phyloP scores from a whole-genome alignment of 306 rosid genomes.

The Cicer chorassanicum region DNA sequence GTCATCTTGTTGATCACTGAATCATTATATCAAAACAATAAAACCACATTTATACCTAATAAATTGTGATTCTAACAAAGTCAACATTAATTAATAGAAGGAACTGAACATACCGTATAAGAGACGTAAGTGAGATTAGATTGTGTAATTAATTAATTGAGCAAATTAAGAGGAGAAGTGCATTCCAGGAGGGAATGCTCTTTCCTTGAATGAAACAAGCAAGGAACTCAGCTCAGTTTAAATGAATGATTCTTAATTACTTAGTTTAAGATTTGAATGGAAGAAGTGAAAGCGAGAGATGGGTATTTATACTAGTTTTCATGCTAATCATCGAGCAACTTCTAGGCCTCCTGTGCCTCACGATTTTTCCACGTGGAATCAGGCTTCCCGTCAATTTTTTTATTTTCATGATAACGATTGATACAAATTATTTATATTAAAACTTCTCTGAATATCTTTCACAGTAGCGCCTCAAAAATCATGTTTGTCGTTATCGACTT shows the following conservation, averaged over 20 bases:
- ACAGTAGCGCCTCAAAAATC: too few relatives aligned
- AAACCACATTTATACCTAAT: too few relatives aligned
- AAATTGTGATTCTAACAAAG: too few relatives aligned
- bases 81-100: too few relatives aligned
- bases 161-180: slow-evolving; percentile 28
- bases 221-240: not conserved
- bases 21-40: slow-evolving; percentile 29
- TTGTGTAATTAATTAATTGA: not conserved
- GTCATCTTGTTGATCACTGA: slow-evolving; percentile 63
- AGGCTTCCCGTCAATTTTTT: too few relatives aligned
- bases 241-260: not conserved
- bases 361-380: slow-evolving; percentile 54
- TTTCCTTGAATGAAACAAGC: slow-evolving; percentile 18
- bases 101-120: too few relatives aligned
- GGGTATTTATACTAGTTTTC: slow-evolving; percentile 45
- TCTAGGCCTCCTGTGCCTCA: not conserved
- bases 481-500: too few relatives aligned
- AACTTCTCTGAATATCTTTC: too few relatives aligned
- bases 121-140: not conserved
- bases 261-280: not conserved
- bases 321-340: slow-evolving; percentile 53
- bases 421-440: too few relatives aligned
- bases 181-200: slow-evolving; percentile 52
- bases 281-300: not conserved
- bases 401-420: too few relatives aligned